Evolutionary conservation across 75 land plant species (phyloP).

Genomic region (Chamaecyparis obtusa): DNA sequence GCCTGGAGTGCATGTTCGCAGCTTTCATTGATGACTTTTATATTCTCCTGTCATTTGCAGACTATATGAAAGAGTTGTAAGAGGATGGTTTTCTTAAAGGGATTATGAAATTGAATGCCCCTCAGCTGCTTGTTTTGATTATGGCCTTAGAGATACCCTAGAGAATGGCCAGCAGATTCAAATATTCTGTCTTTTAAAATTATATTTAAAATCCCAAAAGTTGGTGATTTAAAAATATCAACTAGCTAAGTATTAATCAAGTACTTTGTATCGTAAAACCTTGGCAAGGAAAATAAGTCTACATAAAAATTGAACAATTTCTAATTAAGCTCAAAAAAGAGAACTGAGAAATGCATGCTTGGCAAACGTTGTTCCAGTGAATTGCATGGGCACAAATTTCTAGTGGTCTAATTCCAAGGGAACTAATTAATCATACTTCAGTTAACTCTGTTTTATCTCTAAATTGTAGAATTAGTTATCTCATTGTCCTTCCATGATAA

Average conservation of each 20-base stretch:
- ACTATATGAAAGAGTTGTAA: no score
- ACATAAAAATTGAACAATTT: not conserved
- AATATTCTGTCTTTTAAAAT: not conserved
- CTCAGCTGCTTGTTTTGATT: no score
- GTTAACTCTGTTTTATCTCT: not conserved
- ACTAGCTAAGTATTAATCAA: not conserved
- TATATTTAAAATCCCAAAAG: not conserved
- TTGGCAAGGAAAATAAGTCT: not conserved
- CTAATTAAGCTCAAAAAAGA: not conserved
- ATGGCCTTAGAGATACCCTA: no score
- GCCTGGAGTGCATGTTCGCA: no score
- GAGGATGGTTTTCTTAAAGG: no score
- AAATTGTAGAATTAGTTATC: not conserved
- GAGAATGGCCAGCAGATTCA: no score
- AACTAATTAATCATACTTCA: not conserved
- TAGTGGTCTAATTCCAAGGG: not conserved
- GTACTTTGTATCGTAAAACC: not conserved
- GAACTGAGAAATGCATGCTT: not conserved
- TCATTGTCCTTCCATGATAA: not conserved
- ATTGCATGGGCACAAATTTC: not conserved
- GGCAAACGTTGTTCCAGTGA: not conserved
- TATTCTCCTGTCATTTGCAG: no score
- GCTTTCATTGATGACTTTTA: no score
- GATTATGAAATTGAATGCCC: no score
- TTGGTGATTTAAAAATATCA: not conserved